Evolutionary conservation across 768 basidiomycete genomes (phyloP).

Genomic region (Coprinellus aureogranulatus): DNA sequence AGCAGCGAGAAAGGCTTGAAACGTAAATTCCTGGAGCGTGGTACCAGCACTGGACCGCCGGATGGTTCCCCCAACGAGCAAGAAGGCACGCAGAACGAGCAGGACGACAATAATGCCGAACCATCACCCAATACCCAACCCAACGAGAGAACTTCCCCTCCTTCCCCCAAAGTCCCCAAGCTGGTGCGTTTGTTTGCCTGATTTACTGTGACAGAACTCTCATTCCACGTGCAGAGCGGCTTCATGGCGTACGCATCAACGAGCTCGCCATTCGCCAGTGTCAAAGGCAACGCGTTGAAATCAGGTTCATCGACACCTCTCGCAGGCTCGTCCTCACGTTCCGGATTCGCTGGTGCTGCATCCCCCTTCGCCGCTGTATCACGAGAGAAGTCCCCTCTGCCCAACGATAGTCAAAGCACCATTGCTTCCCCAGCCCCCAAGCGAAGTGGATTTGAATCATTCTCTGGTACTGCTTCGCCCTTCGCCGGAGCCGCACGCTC

Average conservation of each 20-base stretch:
- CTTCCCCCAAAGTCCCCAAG: constrained; percentile 36
- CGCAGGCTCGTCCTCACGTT: constrained; percentile 21
- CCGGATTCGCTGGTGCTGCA: constrained; percentile 28
- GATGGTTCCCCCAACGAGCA: constrained; percentile 29
- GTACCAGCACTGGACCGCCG: constrained; percentile 57
- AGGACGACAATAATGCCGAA: constrained; percentile 55
- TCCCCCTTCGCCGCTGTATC: constrained; percentile 33
- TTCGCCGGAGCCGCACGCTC: constrained; percentile 32
- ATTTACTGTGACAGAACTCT: constrained; percentile 4
- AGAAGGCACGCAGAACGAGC: constrained; percentile 50
- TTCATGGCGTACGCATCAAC: constrained; percentile 80
- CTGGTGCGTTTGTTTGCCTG: constrained; percentile 36
- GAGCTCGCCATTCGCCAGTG: constrained; percentile 69
- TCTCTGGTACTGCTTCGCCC: constrained; percentile 49
- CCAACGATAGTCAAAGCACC: background rate
- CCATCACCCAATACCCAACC: constrained; percentile 62
- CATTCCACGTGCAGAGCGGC: constrained; percentile 47
- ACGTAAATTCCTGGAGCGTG: constrained; percentile 68
- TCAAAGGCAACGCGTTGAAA: constrained; percentile 61
- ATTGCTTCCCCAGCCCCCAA: constrained; percentile 28
- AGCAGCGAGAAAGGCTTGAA: constrained; percentile 58
- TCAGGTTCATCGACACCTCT: constrained; percentile 11
- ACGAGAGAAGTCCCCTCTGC: too few species aligned
- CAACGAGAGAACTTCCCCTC: constrained; percentile 29
- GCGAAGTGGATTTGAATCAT: constrained; percentile 56